Percentiles rank a stretch among this genome's conserved stretches.
These are phyloP conservation scores for Tuber borchii DNA, from an alignment of 495 filamentous ascomycete genomes.

Conservation along the genomic window DNA sequence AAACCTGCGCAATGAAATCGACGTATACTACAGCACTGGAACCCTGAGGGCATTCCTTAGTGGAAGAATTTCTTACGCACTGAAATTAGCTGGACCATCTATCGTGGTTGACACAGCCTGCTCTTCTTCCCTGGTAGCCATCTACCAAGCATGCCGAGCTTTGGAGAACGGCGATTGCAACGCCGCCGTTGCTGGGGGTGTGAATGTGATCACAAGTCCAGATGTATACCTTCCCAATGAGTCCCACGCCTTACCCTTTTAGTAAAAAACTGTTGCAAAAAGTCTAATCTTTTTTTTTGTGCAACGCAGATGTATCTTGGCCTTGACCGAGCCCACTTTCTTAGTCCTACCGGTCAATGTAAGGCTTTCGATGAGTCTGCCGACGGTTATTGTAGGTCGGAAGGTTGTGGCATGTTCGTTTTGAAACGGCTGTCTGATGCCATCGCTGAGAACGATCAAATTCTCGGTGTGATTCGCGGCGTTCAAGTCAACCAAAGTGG, in stretches of 20 bases:
- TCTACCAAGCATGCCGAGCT: slow-evolving; percentile 76
- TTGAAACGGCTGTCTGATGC: slow-evolving; percentile 73
- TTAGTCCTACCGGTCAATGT: slow-evolving; percentile 71
- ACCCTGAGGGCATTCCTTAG: slow-evolving; percentile 82
- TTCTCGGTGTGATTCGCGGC: slow-evolving; percentile 61
- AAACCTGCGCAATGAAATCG: slow-evolving; percentile 81
- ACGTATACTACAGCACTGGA: slow-evolving; percentile 90
- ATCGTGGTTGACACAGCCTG: slow-evolving; percentile 86
- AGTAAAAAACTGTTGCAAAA: slow-evolving; percentile 55
- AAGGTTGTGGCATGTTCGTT: slow-evolving; percentile 63
- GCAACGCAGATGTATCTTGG: slow-evolving; percentile 45
- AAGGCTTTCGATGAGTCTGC: slow-evolving; percentile 71
- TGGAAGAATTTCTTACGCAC: slow-evolving; percentile 77
- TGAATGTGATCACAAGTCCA: slow-evolving; percentile 49
- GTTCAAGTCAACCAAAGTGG: slow-evolving; percentile 70
- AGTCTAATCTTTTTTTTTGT: slow-evolving; percentile 65
- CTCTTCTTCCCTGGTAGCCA: slow-evolving; percentile 74
- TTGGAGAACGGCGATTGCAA: slow-evolving; percentile 78
- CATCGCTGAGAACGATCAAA: slow-evolving; percentile 63
- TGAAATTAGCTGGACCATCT: slow-evolving; percentile 82
- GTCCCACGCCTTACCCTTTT: neutral
- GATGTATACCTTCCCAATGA: slow-evolving; percentile 47
- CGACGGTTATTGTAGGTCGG: slow-evolving; percentile 71
- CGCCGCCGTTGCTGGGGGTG: slow-evolving; percentile 73
- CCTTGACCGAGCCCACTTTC: slow-evolving; percentile 74